Base-by-base conservation (phyloP, 2,329 filamentous ascomycete genomes). In the Ceratocystis cubensis region DNA sequence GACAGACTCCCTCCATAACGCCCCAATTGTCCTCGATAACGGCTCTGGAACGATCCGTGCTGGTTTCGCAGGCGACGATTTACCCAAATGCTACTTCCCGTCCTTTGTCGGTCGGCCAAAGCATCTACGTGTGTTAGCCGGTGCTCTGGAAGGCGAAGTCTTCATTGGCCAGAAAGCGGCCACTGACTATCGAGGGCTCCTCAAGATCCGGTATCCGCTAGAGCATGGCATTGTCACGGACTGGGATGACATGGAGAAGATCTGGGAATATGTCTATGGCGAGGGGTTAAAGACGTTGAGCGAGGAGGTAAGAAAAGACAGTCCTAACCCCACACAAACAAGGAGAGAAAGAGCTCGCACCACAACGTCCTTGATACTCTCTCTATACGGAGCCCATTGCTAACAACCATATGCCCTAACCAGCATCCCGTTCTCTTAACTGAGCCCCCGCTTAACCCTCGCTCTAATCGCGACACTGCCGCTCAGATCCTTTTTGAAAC, bases 161-260 rank as follows among this genome's bases (percentile, higher is more conserved):
- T 99, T 99, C 76, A 96, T 99, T 75, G 94, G 94, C 64, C 88
- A 92, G 72, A 88, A 91, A 75, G 84, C 84, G 20, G 92, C 93
- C 68, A 89, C 91, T 72, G 92, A 97, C 74, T 82, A 96, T 73
- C 86, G 93, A 73, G 94, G 94, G 2, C 80, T 99, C 69, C 82
- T 99, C 72, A 99, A 97, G 83, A 96, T 99, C 72, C 84, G 86
- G 70, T 97, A 97, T 75, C 94, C 94, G 57, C 80, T 99, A 66
- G 94, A 97, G 78, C 94, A 99, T 75, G 94, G 94, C 72, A 95
- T 99, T 73, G 94, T 99, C 70, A 99, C 94, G 71, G 91, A 99
- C 77, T 99, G 94, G 94, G 94, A 97, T 75, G 94, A 99, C 74
- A 99, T 99, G 94, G 94, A 99, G 80, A 87, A 91, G 79, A 99